Percentiles rank a stretch among this genome's conserved stretches.
phyloP scores from a whole-genome alignment of 2,329 filamentous ascomycete genomes.

The Aspergillus sp. region DNA sequence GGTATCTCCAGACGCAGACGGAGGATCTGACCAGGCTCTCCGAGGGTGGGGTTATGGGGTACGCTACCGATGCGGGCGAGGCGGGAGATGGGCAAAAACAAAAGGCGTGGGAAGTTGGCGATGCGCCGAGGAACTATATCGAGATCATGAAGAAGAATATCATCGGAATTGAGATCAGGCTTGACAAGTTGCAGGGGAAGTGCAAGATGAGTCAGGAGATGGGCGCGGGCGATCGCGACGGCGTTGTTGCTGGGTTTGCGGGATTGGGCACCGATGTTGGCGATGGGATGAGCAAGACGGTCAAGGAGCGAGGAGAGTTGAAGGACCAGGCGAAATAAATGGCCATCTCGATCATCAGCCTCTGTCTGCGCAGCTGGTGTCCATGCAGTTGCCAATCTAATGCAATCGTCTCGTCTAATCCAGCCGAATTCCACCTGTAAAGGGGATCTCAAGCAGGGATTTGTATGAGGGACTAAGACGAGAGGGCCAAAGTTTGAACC shows the following conservation, averaged over 20 bases:
- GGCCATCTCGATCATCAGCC: too few species aligned
- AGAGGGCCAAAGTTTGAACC: too few species aligned
- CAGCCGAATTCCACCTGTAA: too few species aligned
- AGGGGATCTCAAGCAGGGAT: too few species aligned
- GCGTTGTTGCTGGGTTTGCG: constrained; percentile 50
- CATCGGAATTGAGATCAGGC: constrained; percentile 51
- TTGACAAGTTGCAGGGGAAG: constrained; percentile 50
- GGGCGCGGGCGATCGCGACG: constrained; percentile 43
- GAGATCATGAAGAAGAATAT: constrained; percentile 50
- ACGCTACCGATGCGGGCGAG: constrained; percentile 20
- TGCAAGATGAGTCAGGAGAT: constrained; percentile 61
- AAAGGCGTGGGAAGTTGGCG: constrained; percentile 46
- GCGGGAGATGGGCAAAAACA: constrained; percentile 21
- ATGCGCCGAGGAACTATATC: constrained; percentile 52
- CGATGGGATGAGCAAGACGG: constrained; percentile 21
- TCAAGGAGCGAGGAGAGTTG: constrained; percentile 19
- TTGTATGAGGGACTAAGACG: too few species aligned
- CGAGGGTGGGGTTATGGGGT: constrained; percentile 51
- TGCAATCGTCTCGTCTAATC: too few species aligned
- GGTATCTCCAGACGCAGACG: constrained; percentile 46
- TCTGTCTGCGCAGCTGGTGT: too few species aligned
- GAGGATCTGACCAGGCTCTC: constrained; percentile 42
- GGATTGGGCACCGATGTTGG: constrained; percentile 33
- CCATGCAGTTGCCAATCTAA: too few species aligned
- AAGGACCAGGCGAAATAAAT: constrained; percentile 10